Evolutionary conservation across 2,329 filamentous ascomycete species (phyloP).

Genomic region (Elsinoe australis): DNA sequence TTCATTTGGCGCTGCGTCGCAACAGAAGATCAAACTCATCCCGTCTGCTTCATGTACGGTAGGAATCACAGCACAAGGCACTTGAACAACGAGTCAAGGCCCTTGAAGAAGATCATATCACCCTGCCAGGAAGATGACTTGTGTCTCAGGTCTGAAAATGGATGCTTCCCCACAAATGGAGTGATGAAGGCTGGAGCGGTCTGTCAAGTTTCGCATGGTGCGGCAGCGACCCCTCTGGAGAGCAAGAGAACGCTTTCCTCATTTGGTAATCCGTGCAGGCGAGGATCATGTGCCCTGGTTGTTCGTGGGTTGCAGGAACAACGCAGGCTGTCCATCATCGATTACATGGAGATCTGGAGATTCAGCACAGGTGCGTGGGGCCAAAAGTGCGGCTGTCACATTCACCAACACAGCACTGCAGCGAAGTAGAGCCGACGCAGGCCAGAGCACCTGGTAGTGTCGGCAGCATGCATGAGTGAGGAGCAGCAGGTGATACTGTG

Average conservation of each 20-base stretch:
- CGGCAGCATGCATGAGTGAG: neutral
- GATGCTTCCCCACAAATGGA: conserved; percentile 3
- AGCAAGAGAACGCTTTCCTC: neutral
- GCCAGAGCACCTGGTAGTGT: neutral
- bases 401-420: neutral
- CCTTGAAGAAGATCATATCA: neutral
- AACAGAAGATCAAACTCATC: too few relatives aligned
- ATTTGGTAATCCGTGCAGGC: neutral
- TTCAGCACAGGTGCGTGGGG: neutral
- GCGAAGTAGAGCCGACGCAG: conserved; percentile 7
- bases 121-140: neutral
- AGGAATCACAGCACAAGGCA: too few relatives aligned
- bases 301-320: neutral
- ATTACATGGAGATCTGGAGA: conserved; percentile 10
- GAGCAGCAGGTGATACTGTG: neutral
- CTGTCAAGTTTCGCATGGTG: neutral
- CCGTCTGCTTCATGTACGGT: too few relatives aligned
- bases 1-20: too few relatives aligned
- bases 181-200: neutral
- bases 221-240: neutral
- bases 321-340: conserved; percentile 1
- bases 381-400: conserved; percentile 10
- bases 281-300: neutral
- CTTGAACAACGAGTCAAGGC: too few relatives aligned
- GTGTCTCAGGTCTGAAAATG: neutral